Conservation (phyloP, 768 basidiomycete genomes). For the Boletus rubroflammeus region DNA sequence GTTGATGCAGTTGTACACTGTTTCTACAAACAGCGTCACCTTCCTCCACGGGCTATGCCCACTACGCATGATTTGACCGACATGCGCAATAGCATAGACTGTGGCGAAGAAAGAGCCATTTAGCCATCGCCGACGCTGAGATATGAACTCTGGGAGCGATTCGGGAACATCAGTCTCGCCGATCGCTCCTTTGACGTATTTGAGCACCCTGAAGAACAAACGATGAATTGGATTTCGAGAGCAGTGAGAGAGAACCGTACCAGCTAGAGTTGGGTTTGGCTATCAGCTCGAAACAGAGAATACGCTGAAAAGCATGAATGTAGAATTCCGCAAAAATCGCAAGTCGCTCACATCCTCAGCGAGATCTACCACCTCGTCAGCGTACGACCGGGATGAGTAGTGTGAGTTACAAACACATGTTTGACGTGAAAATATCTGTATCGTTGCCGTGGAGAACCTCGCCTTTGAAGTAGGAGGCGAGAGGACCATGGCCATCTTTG, state of each 20-base stretch:
- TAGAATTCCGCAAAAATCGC: neutral
- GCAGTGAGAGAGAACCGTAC: constrained; percentile 36
- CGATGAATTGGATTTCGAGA: neutral
- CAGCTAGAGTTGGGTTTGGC: constrained; percentile 78
- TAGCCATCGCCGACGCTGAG: constrained; percentile 84
- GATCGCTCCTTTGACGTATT: constrained; percentile 91
- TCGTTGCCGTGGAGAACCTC: constrained; percentile 81
- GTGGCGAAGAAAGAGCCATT: constrained; percentile 95
- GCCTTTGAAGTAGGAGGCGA: constrained; percentile 97
- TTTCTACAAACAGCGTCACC: constrained; percentile 69
- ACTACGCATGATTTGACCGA: constrained; percentile 35
- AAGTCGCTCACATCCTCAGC: constrained; percentile 72
- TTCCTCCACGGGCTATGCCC: constrained; percentile 75
- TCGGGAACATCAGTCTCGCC: constrained; percentile 96
- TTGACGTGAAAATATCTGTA: constrained; percentile 91
- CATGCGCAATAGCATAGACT: constrained; percentile 87
- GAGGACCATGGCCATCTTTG: constrained; percentile 73
- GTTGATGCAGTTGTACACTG: constrained; percentile 83
- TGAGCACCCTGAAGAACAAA: constrained; percentile 69
- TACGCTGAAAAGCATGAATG: constrained; percentile 51
- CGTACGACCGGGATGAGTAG: neutral
- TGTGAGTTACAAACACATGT: constrained; percentile 70
- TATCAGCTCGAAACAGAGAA: constrained; percentile 77
- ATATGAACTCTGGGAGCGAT: constrained; percentile 88
- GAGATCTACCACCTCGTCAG: constrained; percentile 52